Evolutionary conservation across 257 asterid species (phyloP).

Genomic region (Fraxinus americana): DNA sequence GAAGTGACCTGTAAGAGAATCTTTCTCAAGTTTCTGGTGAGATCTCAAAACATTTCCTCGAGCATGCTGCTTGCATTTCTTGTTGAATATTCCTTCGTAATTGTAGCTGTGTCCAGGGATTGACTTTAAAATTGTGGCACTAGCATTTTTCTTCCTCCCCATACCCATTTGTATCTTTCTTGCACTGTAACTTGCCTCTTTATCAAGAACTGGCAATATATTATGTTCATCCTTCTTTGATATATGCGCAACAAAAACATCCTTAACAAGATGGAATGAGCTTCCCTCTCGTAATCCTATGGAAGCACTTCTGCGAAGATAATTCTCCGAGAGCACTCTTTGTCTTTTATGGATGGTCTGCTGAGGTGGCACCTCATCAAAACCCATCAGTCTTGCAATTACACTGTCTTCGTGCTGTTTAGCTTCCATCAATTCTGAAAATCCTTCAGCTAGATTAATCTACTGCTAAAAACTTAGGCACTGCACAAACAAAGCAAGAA

Average conservation of each 20-base stretch:
- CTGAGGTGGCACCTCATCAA: slow-evolving; percentile 46
- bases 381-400: slow-evolving; percentile 58
- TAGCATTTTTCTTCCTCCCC: not conserved
- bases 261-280: slow-evolving; percentile 31
- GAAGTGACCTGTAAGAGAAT: slow-evolving; percentile 14
- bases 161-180: slow-evolving; percentile 12
- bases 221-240: slow-evolving; percentile 10
- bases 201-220: slow-evolving; percentile 8
- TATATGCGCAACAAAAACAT: slow-evolving; percentile 16
- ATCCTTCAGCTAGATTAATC: not conserved
- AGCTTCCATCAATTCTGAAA: slow-evolving; percentile 46
- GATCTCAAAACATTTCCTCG: slow-evolving; percentile 28
- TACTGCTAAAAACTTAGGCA: slow-evolving; percentile 19
- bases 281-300: slow-evolving; percentile 52
- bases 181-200: slow-evolving; percentile 21
- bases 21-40: slow-evolving; percentile 38
- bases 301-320: slow-evolving; percentile 56
- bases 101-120: slow-evolving; percentile 6
- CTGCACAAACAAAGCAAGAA: not conserved
- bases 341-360: slow-evolving; percentile 31
- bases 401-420: slow-evolving; percentile 55
- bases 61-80: slow-evolving; percentile 12
- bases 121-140: slow-evolving; percentile 3
- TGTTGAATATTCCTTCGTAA: slow-evolving; percentile 13
- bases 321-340: slow-evolving; percentile 63